Evolutionary conservation across 2,329 filamentous ascomycete species (phyloP), one percentile per base, ranked within the genome.

Genomic region (Fusarium tupiense): DNA sequence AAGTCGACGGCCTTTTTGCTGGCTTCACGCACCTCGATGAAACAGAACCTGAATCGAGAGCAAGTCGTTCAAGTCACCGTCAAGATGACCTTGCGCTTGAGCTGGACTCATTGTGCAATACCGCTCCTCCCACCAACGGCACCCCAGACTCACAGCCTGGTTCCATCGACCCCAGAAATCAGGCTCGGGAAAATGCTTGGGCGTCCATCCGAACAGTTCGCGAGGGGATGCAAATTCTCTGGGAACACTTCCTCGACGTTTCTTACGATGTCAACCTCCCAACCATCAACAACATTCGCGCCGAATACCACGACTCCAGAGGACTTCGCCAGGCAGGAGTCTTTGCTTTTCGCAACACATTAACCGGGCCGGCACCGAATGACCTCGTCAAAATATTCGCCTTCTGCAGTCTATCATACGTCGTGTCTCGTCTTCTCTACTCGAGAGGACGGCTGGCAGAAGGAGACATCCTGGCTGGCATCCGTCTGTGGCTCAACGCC

Each of bases 371-470:
- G 0, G 13, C 22, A 0, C 77, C 77, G 0, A 69, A 58, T 19
- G 53, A 69, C 3, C 58, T 77, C 1, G 20, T 26, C 5, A 64
- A 68, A 0, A 16, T 77, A 3, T 75, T 78, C 16, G 73, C 76
- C 0, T 75, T 78, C 12, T 62, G 73, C 12, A 67, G 71, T 16
- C n/a, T 78, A 3, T 78, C 76, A 0, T 76, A 77, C 4, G 71
- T 76, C 1, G 68, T 75, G 1, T 77, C 76, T 0, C 24, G 60
- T 8, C 61, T 78, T 0, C 52, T 77, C 0, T 38, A 35, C 7
- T 31, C 57, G 0, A 64, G 56, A 5, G 58, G 44, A 0, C 40
- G 67, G 4, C 3, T 77, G 3, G n/a, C 22, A 5, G 19, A 72
- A 14, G 11, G 17, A 0, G 57, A 76, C 0, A 67, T 78, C 3